phyloP scores from a whole-genome alignment of 1,284 basidiomycete genomes.

The Pyrrhoderma noxium region DNA sequence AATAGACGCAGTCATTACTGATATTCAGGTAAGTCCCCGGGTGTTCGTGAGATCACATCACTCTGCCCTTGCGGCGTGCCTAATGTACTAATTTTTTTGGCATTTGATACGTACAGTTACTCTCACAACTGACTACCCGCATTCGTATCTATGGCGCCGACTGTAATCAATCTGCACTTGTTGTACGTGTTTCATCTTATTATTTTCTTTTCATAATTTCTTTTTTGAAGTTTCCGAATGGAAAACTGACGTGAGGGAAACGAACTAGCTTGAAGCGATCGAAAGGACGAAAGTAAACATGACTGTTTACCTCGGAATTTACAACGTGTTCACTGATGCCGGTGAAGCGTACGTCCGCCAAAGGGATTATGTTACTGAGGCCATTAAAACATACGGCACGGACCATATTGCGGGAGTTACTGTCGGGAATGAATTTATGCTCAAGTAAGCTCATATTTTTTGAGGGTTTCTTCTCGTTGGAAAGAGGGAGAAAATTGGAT shows the following conservation, averaged over 20 bases:
- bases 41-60: background rate
- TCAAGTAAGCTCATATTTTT: slow-evolving; percentile 46
- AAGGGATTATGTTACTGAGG: slow-evolving; percentile 54
- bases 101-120: slow-evolving; percentile 29
- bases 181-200: slow-evolving; percentile 30
- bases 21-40: slow-evolving; percentile 17
- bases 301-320: slow-evolving; percentile 83
- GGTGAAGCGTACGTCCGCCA: slow-evolving; percentile 68
- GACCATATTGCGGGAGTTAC: slow-evolving; percentile 76
- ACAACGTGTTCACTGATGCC: slow-evolving; percentile 54
- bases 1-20: slow-evolving; percentile 15
- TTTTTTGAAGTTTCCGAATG: background rate
- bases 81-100: background rate
- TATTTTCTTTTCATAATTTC: slow-evolving; percentile 15
- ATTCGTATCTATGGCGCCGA: slow-evolving; percentile 54
- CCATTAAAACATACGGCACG: slow-evolving; percentile 73
- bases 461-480: background rate
- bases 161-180: slow-evolving; percentile 50
- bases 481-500: too few relatives aligned
- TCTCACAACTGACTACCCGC: slow-evolving; percentile 51
- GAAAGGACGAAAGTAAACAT: slow-evolving; percentile 85
- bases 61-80: background rate
- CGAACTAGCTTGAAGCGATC: slow-evolving; percentile 64
- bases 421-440: slow-evolving; percentile 78
- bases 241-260: too few relatives aligned